Evolutionary conservation across 805 yeast genomes (phyloP).

Genomic region (Wickerhamomyces chaumierensis): DNA sequence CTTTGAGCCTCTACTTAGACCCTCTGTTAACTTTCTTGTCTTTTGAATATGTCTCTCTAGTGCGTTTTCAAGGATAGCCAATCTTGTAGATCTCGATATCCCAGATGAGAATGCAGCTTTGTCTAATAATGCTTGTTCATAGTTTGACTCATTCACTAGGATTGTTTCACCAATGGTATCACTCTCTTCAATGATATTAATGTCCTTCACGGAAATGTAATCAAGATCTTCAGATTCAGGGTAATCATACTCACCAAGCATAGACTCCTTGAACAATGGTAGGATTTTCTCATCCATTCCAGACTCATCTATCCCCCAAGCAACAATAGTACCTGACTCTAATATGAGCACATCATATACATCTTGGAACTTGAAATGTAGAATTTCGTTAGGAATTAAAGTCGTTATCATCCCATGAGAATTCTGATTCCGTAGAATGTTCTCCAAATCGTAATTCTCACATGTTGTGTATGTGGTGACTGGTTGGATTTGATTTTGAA

Average conservation of each 20-base stretch:
- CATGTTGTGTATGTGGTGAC: slow-evolving; percentile 67
- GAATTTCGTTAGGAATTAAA: slow-evolving; percentile 59
- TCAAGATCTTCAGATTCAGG: slow-evolving; percentile 85
- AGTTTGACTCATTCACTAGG: slow-evolving; percentile 41
- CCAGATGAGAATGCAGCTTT: slow-evolving; percentile 88
- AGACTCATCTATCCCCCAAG: slow-evolving; percentile 69
- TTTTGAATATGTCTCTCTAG: slow-evolving; percentile 57
- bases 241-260: slow-evolving; percentile 31
- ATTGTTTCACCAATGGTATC: slow-evolving; percentile 61
- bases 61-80: slow-evolving; percentile 67
- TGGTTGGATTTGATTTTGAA: slow-evolving; percentile 20
- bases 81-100: slow-evolving; percentile 72
- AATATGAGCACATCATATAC: slow-evolving; percentile 53
- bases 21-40: slow-evolving; percentile 55
- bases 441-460: slow-evolving; percentile 53
- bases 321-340: slow-evolving; percentile 69
- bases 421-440: slow-evolving; percentile 22
- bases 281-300: slow-evolving; percentile 33
- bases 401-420: slow-evolving; percentile 22
- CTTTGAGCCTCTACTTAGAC: slow-evolving; percentile 49
- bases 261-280: slow-evolving; percentile 41
- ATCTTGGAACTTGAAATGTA: slow-evolving; percentile 35
- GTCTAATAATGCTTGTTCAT: slow-evolving; percentile 46
- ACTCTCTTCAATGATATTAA: slow-evolving; percentile 18
- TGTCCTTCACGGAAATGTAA: slow-evolving; percentile 28